Evolutionary conservation across 2,329 filamentous ascomycete genomes (phyloP).

Genomic region (Thielaviopsis musarum): DNA sequence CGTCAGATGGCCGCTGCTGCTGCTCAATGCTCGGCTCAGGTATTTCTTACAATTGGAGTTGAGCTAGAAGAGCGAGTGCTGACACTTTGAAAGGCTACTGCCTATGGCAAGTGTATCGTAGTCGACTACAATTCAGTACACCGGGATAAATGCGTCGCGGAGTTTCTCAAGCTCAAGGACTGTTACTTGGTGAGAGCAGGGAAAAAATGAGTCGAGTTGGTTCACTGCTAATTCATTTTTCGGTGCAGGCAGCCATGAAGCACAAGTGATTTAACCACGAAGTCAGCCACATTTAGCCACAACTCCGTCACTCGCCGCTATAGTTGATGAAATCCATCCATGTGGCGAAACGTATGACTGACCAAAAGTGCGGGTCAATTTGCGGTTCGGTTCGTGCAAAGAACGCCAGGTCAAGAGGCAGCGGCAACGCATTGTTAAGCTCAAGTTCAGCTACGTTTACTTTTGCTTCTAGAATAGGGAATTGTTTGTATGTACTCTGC

Average conservation of each 20-base stretch:
- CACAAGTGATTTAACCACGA: not conserved
- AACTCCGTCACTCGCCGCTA: not conserved
- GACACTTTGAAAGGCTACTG: constrained; percentile 42
- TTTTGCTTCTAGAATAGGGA: not conserved
- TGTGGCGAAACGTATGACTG: not conserved
- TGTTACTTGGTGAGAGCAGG: constrained; percentile 53
- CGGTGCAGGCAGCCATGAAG: not conserved
- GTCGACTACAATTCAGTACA: constrained; percentile 78
- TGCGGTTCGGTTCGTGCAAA: not conserved
- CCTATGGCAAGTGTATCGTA: constrained; percentile 83
- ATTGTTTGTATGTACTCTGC: not conserved
- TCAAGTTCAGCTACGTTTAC: not conserved
- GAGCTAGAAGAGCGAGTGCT: not conserved
- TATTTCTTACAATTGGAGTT: constrained; percentile 16
- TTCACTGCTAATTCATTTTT: not conserved
- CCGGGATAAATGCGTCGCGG: constrained; percentile 75
- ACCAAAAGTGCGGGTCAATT: not conserved
- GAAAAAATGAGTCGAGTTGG: not conserved
- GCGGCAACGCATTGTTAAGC: not conserved
- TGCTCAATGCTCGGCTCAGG: constrained; percentile 39
- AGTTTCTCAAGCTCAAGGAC: constrained; percentile 73
- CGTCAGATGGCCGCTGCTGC: constrained; percentile 37
- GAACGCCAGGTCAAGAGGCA: too few relatives aligned
- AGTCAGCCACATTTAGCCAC: not conserved
- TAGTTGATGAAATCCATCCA: not conserved